A percentile compares a stretch with the other conserved stretches of the same genome.
These are phyloP conservation scores for Bryopsis sp. DNA, from an alignment of 139 green algal genomes.

Conservation along the genomic window DNA sequence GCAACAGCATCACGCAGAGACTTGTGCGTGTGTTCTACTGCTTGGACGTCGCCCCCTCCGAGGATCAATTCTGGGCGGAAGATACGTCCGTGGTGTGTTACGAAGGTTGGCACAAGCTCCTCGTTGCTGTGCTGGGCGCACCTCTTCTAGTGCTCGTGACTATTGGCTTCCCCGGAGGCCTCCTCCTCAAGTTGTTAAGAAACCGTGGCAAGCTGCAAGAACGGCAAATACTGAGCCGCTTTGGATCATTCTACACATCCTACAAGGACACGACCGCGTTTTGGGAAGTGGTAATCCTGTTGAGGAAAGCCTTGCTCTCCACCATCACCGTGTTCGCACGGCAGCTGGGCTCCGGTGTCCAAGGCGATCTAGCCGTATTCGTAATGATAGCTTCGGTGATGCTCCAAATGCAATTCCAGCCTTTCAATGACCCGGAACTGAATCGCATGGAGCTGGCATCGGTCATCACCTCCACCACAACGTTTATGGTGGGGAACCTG, in stretches of 20 bases:
- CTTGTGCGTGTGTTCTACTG: no score
- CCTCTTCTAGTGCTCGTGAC: conserved; percentile 4
- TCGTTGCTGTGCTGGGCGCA: conserved; percentile 6
- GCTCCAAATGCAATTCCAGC: background rate
- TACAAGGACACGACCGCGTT: no score
- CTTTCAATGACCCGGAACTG: conserved; percentile 7
- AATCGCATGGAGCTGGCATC: no score
- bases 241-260: conserved; percentile 5
- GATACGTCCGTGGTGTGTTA: conserved; percentile 9
- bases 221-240: background rate
- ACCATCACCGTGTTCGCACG: background rate
- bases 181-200: background rate
- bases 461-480: no score
- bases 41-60: no score
- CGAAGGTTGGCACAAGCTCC: background rate
- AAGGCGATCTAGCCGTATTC: background rate
- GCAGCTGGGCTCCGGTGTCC: background rate
- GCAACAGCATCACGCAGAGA: no score
- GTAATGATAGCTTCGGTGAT: background rate
- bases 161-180: background rate
- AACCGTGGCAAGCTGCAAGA: background rate
- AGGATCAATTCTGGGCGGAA: conserved; percentile 11
- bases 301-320: background rate
- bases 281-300: conserved; percentile 2
- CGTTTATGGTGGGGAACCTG: no score